Evolutionary conservation across 306 rosid species (phyloP).

Genomic region (Citrullus mucosospermus): DNA sequence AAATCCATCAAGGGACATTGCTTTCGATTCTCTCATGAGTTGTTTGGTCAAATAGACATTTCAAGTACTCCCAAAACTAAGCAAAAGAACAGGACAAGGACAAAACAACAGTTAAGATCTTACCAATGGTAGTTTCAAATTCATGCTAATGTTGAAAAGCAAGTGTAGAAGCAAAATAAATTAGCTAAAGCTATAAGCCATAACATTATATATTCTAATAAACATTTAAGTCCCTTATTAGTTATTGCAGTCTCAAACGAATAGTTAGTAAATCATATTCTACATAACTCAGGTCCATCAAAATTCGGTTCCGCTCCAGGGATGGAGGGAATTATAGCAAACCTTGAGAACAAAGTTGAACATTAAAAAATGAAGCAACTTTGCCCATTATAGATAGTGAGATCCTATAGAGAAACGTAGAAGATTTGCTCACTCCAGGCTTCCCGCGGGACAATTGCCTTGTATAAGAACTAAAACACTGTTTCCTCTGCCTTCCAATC

Average conservation of each 20-base stretch:
- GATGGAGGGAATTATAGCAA: conserved; percentile 19
- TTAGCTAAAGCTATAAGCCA: background rate
- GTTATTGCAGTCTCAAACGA: conserved; percentile 32
- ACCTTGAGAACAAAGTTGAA: background rate
- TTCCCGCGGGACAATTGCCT: background rate
- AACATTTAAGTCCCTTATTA: conserved; percentile 20
- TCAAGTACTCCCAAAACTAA: background rate
- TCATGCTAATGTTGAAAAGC: background rate
- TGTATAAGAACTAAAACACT: background rate
- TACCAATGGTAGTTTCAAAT: background rate
- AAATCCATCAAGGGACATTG: background rate
- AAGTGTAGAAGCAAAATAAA: background rate
- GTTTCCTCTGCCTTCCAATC: conserved; percentile 13
- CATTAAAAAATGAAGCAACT: conserved; percentile 3
- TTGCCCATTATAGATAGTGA: background rate
- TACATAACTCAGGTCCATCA: conserved; percentile 21
- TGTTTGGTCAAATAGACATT: background rate
- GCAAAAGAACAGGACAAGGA: background rate
- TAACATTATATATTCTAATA: background rate
- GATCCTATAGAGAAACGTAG: conserved; percentile 5
- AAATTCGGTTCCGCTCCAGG: conserved; percentile 1
- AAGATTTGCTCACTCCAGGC: conserved; percentile 27
- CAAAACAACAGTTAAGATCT: background rate
- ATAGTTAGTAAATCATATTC: conserved; percentile 43
- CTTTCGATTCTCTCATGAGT: background rate